Conservation (phyloP, 805 yeast species). For the Candida suzukii region DNA sequence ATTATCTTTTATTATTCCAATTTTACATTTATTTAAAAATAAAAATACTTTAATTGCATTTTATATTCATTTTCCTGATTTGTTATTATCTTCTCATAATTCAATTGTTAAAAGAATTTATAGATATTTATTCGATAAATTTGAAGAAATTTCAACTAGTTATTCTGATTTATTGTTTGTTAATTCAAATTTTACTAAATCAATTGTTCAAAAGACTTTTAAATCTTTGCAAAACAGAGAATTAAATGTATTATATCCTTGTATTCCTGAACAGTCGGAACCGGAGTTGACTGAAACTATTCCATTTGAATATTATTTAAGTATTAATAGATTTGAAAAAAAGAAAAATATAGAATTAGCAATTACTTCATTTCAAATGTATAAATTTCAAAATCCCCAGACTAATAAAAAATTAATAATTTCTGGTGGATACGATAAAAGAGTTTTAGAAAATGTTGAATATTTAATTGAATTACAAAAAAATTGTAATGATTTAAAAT, state of each 20-base stretch:
- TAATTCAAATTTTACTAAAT: slow-evolving; percentile 77
- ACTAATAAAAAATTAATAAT: slow-evolving; percentile 41
- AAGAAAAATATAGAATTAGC: slow-evolving; percentile 82
- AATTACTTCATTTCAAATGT: slow-evolving; percentile 52
- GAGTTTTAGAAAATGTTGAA: slow-evolving; percentile 68
- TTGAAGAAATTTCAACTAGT: slow-evolving; percentile 77
- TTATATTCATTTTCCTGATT: slow-evolving; percentile 97
- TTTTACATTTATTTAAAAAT: slow-evolving; percentile 41
- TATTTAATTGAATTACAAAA: slow-evolving; percentile 56
- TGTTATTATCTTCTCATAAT: slow-evolving; percentile 57
- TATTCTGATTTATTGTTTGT: slow-evolving; percentile 78
- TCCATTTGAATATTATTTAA: slow-evolving; percentile 39
- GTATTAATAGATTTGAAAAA: slow-evolving; percentile 84
- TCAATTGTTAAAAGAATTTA: slow-evolving; percentile 54
- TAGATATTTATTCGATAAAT: slow-evolving; percentile 73
- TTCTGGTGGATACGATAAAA: slow-evolving; percentile 86
- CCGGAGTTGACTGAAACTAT: neutral
- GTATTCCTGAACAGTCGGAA: slow-evolving; percentile 49
- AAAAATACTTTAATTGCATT: slow-evolving; percentile 53
- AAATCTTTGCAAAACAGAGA: slow-evolving; percentile 25
- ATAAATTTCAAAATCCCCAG: slow-evolving; percentile 23
- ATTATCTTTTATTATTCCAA: slow-evolving; percentile 75
- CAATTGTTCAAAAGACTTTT: slow-evolving; percentile 64
- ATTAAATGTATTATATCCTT: slow-evolving; percentile 66
- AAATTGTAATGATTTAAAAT: slow-evolving; percentile 36